Evolutionary conservation across 352 stramenopile species (phyloP), one percentile per base, ranked within the genome.

Genomic region (Phytophthora constricta): DNA sequence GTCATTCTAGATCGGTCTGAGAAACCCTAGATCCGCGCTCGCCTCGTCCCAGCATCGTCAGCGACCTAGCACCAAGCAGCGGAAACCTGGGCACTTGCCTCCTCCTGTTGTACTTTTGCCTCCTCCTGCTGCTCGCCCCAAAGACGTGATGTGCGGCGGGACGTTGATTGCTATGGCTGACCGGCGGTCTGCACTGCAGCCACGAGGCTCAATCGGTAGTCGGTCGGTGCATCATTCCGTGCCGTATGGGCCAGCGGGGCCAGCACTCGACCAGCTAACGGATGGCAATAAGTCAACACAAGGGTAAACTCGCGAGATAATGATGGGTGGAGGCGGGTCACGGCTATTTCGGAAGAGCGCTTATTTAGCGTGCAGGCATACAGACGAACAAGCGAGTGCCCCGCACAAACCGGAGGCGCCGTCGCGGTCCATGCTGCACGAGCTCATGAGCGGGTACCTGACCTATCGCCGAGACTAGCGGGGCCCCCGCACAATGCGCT

Each of bases 261-360:
- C 41, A 9, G n/a, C 42, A 19, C 5, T 5, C 22, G 31, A 17
- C 14, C 11, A 20, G n/a, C 50, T 16, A 48, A 53, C 43, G 27
- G n/a, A n/a, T n/a, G n/a, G n/a, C 20, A 26, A 19, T 20, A 53
- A 37, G 22, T 45, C 26, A 39, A 20, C 17, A 47, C 41, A 23
- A 20, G 41, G 17, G 41, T 47, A 47, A 47, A 47, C 7, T n/a
- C 19, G 41, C 13, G 19, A 47, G 19, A 17, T 16, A 45, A 45
- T 45, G 37, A 45, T 45, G 37, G 37, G 37, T 20, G 31, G 53
- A 51, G 39, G 41, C 10, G 53, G 53, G 53, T 7, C 54, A 13
- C n/a, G 26, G 13, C 20, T 27, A 45, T 20, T 45, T 23, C 19
- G n/a, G 19, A 47, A 47, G 41, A 47, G 41, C 41, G 17, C 17